phyloP scores from a whole-genome alignment of 1,284 basidiomycete genomes.

The Moesziomyces globuligerus region DNA sequence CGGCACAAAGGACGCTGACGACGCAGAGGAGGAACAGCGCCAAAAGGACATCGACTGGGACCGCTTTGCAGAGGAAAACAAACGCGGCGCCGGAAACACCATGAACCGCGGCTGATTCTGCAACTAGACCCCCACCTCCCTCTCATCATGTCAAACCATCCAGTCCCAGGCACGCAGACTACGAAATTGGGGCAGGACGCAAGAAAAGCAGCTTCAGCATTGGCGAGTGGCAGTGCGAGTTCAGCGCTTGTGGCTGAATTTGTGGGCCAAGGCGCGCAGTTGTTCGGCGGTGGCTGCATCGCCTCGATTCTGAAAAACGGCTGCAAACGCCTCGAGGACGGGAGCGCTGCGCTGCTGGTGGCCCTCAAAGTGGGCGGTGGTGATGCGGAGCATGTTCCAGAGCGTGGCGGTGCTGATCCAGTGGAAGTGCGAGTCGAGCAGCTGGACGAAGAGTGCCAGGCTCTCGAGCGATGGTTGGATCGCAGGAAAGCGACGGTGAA shows the following conservation, averaged over 20 bases:
- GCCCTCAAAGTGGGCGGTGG: conserved; percentile 12
- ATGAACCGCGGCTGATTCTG: conserved; percentile 88
- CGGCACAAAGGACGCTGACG: conserved; percentile 77
- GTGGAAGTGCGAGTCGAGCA: conserved; percentile 16
- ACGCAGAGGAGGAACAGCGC: conserved; percentile 74
- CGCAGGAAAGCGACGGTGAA: conserved; percentile 6
- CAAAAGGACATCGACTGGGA: conserved; percentile 60
- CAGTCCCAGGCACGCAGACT: too few species aligned
- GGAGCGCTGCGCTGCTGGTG: conserved; percentile 4
- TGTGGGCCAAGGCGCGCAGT: conserved; percentile 1
- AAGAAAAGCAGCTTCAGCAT: too few species aligned
- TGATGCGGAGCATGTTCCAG: conserved; percentile 31
- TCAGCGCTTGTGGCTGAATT: conserved; percentile 1
- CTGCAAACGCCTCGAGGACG: conserved; percentile 22
- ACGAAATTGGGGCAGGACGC: too few species aligned
- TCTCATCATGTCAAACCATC: too few species aligned
- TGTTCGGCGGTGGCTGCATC: conserved; percentile 12
- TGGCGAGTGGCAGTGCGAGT: too few species aligned
- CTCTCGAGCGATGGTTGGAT: conserved; percentile 10
- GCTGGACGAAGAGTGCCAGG: conserved; percentile 18
- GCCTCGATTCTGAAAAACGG: conserved; percentile 18
- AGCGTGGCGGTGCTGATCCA: conserved; percentile 23
- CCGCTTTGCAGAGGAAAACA: conserved; percentile 49
- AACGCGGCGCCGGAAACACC: conserved; percentile 85
- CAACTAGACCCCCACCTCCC: too few species aligned